Evolutionary conservation across 140 eudicot species (phyloP).

Genomic region (Cichorium intybus): DNA sequence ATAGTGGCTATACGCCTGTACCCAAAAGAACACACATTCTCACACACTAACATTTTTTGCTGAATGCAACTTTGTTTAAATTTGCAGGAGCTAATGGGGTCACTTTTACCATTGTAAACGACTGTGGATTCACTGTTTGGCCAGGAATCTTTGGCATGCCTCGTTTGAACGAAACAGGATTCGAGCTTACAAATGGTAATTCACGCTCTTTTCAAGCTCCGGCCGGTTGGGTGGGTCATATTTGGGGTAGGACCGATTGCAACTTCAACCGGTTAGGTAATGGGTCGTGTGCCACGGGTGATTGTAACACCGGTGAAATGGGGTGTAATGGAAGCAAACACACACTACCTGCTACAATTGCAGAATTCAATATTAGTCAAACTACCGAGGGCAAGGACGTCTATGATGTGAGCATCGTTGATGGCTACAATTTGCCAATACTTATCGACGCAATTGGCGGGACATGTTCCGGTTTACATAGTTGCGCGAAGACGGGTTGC

Average conservation of each 20-base stretch:
- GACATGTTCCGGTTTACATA: neutral
- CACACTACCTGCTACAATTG: slow-evolving; percentile 13
- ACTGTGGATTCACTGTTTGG: slow-evolving; percentile 38
- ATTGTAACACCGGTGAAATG: slow-evolving; percentile 26
- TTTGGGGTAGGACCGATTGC: slow-evolving; percentile 40
- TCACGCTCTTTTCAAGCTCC: slow-evolving; percentile 30
- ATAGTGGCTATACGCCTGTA: neutral
- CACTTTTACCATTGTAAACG: slow-evolving; percentile 22
- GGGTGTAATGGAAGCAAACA: slow-evolving; percentile 4
- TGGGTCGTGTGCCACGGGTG: slow-evolving; percentile 31
- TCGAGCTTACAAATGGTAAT: slow-evolving; percentile 24
- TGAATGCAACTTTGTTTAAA: neutral
- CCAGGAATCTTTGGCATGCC: slow-evolving; percentile 17
- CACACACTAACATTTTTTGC: neutral
- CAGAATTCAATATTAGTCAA: neutral
- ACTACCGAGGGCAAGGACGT: neutral
- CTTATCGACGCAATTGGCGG: slow-evolving; percentile 14
- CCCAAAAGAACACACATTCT: neutral
- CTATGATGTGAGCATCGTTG: slow-evolving; percentile 22
- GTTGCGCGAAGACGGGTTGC: slow-evolving; percentile 29
- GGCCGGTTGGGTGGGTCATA: slow-evolving; percentile 1
- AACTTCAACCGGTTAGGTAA: slow-evolving; percentile 20
- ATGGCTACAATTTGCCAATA: slow-evolving; percentile 34
- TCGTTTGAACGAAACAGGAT: slow-evolving; percentile 7
- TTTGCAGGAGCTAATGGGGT: slow-evolving; percentile 26